Conservation (phyloP, 192 early-diverging fungal species). For the Entomortierella parvispora region DNA sequence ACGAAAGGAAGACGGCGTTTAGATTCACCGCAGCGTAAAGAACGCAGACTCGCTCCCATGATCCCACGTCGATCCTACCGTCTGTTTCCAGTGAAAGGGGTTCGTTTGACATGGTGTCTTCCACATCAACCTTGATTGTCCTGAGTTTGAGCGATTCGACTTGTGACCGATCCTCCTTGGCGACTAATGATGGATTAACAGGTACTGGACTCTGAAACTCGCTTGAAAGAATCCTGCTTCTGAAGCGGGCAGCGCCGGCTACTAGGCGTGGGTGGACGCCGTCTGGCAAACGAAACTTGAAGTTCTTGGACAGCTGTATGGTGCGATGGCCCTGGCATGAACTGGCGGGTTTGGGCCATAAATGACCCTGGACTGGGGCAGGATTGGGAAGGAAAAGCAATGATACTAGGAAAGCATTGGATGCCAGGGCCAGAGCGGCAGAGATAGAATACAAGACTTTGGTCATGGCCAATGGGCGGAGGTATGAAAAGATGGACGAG, state of each 20-base stretch:
- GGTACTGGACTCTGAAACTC: slow-evolving; percentile 33
- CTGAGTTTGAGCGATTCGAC: neutral
- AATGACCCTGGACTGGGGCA: slow-evolving; percentile 16
- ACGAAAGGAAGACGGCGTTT: too few relatives aligned
- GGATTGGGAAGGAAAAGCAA: slow-evolving; percentile 26
- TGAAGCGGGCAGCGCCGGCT: slow-evolving; percentile 11
- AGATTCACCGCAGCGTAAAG: neutral
- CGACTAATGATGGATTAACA: neutral
- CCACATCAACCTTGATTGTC: slow-evolving; percentile 6
- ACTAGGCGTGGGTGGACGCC: slow-evolving; percentile 14
- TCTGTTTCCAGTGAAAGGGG: slow-evolving; percentile 19
- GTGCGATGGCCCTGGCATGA: slow-evolving; percentile 34
- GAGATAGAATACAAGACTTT: slow-evolving; percentile 27
- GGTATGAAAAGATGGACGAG: neutral
- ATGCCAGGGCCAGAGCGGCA: slow-evolving; percentile 29
- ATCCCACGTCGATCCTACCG: slow-evolving; percentile 11
- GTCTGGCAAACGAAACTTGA: slow-evolving; percentile 24
- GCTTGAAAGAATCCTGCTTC: slow-evolving; percentile 25
- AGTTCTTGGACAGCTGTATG: slow-evolving; percentile 16
- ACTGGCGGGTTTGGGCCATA: slow-evolving; percentile 38
- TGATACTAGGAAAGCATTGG: slow-evolving; percentile 42
- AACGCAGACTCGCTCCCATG: too few relatives aligned
- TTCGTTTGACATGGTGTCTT: neutral
- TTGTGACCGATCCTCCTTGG: slow-evolving; percentile 20
- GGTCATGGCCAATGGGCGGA: neutral